phyloP scores from a whole-genome alignment of 2,329 filamentous ascomycete genomes.

The Sclerotinia glacialis region DNA sequence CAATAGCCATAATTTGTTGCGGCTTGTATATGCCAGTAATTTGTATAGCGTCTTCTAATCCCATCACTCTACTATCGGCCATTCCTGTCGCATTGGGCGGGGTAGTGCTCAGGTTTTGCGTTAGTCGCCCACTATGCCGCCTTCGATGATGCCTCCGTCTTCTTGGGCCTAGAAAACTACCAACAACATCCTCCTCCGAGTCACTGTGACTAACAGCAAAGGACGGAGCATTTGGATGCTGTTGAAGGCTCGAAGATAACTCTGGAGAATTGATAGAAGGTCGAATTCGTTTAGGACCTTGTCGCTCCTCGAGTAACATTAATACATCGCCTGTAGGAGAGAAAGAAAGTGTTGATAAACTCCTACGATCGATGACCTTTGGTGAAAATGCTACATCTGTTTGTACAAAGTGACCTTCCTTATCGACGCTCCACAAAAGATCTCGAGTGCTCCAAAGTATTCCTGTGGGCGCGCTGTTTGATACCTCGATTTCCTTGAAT shows the following conservation, averaged over 20 bases:
- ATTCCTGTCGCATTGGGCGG: conserved; percentile 44
- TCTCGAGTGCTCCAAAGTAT: conserved; percentile 64
- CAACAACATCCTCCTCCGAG: conserved; percentile 62
- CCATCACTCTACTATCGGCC: conserved; percentile 47
- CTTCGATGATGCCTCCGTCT: conserved; percentile 45
- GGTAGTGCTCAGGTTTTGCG: conserved; percentile 51
- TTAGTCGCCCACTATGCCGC: conserved; percentile 46
- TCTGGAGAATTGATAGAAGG: conserved; percentile 37
- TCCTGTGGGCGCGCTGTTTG: conserved; percentile 55
- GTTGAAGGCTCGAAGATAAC: conserved; percentile 30
- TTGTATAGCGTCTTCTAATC: conserved; percentile 57
- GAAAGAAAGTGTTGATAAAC: conserved; percentile 60
- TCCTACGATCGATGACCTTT: conserved; percentile 60
- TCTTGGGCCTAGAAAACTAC: conserved; percentile 55
- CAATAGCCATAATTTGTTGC: conserved; percentile 62
- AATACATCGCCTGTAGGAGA: conserved; percentile 58
- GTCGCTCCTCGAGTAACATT: conserved; percentile 60
- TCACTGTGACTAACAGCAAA: conserved; percentile 60
- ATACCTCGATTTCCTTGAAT: conserved; percentile 63
- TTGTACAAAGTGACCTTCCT: conserved; percentile 61
- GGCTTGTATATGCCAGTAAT: conserved; percentile 56
- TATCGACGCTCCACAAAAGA: conserved; percentile 63
- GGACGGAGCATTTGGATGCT: conserved; percentile 50
- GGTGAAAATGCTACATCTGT: conserved; percentile 64
- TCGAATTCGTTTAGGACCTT: conserved; percentile 46